phyloP scores from a whole-genome alignment of 768 basidiomycete genomes.

The button mushroom (Agaricus bisporus) region DNA sequence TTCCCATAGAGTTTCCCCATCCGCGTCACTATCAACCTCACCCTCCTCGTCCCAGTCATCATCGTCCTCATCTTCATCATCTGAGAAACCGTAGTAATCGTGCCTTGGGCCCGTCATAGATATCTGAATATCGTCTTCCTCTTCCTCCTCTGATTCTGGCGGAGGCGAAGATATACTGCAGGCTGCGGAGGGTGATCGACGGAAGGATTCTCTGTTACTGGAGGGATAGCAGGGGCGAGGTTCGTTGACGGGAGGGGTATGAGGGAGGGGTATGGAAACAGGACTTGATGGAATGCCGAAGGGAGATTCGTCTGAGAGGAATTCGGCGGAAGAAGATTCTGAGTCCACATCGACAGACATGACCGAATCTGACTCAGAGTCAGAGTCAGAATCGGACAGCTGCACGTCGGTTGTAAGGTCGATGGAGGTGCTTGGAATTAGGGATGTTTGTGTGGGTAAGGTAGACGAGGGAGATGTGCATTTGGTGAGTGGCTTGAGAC shows the following conservation, averaged over 20 bases:
- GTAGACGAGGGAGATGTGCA: slow-evolving; percentile 10
- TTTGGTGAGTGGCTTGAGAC: slow-evolving; percentile 35
- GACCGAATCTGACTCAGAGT: slow-evolving; percentile 30
- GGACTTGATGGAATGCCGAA: slow-evolving; percentile 51
- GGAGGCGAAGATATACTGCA: slow-evolving; percentile 59
- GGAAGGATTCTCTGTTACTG: slow-evolving; percentile 24
- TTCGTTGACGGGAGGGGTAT: slow-evolving; percentile 40
- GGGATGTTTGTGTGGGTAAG: slow-evolving; percentile 4
- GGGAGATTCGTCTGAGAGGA: slow-evolving; percentile 29
- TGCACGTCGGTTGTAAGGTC: slow-evolving; percentile 38
- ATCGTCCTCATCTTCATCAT: slow-evolving; percentile 19
- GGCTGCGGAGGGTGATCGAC: slow-evolving; percentile 55
- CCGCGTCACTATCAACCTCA: slow-evolving; percentile 48
- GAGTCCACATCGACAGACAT: slow-evolving; percentile 40
- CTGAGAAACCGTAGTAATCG: slow-evolving; percentile 22
- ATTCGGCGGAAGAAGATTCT: slow-evolving; percentile 7
- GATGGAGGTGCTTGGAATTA: slow-evolving; percentile 17
- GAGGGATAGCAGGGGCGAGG: slow-evolving; percentile 24
- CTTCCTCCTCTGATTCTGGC: slow-evolving; percentile 59
- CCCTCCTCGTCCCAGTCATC: slow-evolving; percentile 36
- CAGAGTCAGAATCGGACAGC: slow-evolving; percentile 21
- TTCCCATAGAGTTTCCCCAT: slow-evolving; percentile 57
- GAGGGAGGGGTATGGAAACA: slow-evolving; percentile 46
- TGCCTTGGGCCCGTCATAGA: slow-evolving; percentile 32
- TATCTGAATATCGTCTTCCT: slow-evolving; percentile 38